Evolutionary conservation across 352 stramenopile genomes (phyloP).

Genomic region (Pythium utonaiense): DNA sequence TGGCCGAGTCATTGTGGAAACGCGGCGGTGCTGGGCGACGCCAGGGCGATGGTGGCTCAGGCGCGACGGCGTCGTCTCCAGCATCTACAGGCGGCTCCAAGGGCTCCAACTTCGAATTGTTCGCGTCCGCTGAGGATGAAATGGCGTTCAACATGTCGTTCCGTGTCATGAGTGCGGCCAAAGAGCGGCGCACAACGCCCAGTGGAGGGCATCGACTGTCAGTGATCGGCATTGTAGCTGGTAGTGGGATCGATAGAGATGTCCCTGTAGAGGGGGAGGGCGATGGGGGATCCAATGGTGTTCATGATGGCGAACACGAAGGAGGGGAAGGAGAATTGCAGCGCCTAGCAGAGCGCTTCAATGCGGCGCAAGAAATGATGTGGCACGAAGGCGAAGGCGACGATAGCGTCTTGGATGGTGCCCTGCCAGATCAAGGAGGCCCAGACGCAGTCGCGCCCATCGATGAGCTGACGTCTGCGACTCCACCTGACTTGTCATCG

Average conservation of each 20-base stretch:
- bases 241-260: background rate
- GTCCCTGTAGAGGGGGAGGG: background rate
- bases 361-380: background rate
- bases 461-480: background rate
- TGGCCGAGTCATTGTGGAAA: constrained; percentile 55
- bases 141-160: constrained; percentile 32
- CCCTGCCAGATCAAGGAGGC: too few species aligned
- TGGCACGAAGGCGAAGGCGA: background rate
- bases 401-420: background rate
- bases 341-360: background rate
- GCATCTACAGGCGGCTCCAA: background rate
- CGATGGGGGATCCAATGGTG: background rate
- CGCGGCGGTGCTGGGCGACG: constrained; percentile 26
- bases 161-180: constrained; percentile 28
- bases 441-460: background rate
- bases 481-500: background rate
- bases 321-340: background rate
- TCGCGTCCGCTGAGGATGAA: constrained; percentile 30
- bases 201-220: constrained; percentile 5
- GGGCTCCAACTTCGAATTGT: constrained; percentile 18
- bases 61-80: background rate
- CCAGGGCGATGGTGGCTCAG: background rate
- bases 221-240: constrained; percentile 1
- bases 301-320: background rate
- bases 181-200: constrained; percentile 15